Conservation (phyloP, 306 rosid genomes). For the Cercis canadensis region DNA sequence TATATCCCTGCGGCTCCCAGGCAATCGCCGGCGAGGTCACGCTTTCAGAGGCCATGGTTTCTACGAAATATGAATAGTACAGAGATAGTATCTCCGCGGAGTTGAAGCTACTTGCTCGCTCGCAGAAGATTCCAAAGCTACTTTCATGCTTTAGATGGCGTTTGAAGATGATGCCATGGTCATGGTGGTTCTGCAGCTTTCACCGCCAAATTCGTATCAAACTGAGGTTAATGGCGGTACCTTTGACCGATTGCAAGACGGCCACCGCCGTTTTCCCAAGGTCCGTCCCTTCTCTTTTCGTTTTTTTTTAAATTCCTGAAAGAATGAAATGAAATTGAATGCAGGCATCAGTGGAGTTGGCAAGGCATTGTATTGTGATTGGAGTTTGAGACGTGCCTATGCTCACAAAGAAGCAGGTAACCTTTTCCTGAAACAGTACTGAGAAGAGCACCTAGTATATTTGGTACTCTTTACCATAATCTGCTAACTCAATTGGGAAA, state of each 20-base stretch:
- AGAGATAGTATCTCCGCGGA: no score
- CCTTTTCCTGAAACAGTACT: constrained; percentile 7
- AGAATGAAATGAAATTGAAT: constrained; percentile 12
- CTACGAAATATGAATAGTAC: no score
- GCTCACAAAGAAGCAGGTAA: constrained; percentile 82
- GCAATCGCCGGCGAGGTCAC: no score
- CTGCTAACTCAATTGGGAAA: neutral
- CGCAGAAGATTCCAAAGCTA: no score
- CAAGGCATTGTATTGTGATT: constrained; percentile 67
- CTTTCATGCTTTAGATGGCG: constrained; percentile 44
- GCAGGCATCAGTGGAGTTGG: constrained; percentile 77
- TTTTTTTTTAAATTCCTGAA: neutral
- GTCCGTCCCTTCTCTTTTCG: constrained; percentile 34
- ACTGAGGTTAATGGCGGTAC: constrained; percentile 92
- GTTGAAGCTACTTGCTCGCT: neutral
- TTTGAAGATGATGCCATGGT: constrained; percentile 52
- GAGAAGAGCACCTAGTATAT: neutral
- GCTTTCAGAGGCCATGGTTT: no score
- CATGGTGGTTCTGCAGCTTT: constrained; percentile 47
- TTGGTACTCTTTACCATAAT: neutral
- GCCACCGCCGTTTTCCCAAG: constrained; percentile 91
- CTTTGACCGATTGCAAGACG: constrained; percentile 88
- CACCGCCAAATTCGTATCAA: constrained; percentile 77
- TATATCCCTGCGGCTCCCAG: no score
- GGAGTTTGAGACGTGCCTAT: constrained; percentile 94